Conservation (phyloP, 2,329 filamentous ascomycete genomes). For the Fusarium miscanthi region DNA sequence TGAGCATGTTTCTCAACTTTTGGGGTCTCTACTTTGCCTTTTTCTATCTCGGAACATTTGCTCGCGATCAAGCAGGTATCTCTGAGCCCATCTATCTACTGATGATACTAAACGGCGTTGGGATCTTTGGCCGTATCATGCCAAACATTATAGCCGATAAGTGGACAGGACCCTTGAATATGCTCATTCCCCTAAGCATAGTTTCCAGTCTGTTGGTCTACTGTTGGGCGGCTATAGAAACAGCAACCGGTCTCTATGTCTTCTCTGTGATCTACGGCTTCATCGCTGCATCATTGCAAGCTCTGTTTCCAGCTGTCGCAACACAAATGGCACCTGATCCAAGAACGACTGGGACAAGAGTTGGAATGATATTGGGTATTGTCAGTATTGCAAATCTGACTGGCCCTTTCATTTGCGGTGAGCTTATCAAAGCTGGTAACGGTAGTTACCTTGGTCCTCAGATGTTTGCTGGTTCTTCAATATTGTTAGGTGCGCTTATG, state of each 20-base stretch:
- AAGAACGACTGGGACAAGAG: slow-evolving; percentile 47
- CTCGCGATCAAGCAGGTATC: slow-evolving; percentile 47
- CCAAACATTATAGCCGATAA: slow-evolving; percentile 61
- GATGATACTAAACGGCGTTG: slow-evolving; percentile 65
- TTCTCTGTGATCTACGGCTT: slow-evolving; percentile 60
- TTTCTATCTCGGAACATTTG: slow-evolving; percentile 63
- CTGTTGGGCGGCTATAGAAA: slow-evolving; percentile 46
- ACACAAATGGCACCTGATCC: slow-evolving; percentile 54
- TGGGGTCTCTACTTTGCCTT: slow-evolving; percentile 56
- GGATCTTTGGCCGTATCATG: slow-evolving; percentile 60
- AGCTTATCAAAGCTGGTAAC: slow-evolving; percentile 27
- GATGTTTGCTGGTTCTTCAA: slow-evolving; percentile 41
- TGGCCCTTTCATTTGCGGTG: slow-evolving; percentile 45
- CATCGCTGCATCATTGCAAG: slow-evolving; percentile 60
- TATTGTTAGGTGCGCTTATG: slow-evolving; percentile 38
- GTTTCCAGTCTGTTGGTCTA: slow-evolving; percentile 42
- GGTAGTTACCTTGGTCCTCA: slow-evolving; percentile 40
- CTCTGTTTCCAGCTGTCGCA: slow-evolving; percentile 62
- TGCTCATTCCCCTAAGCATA: slow-evolving; percentile 55
- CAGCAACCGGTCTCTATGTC: slow-evolving; percentile 40
- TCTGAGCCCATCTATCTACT: slow-evolving; percentile 39
- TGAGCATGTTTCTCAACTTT: slow-evolving; percentile 51
- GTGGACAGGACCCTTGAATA: slow-evolving; percentile 63
- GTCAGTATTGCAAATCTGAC: slow-evolving; percentile 47
- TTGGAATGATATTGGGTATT: slow-evolving; percentile 52